Evolutionary conservation across 2,329 filamentous ascomycete genomes (phyloP).

Genomic region (Aspergillus sp.): DNA sequence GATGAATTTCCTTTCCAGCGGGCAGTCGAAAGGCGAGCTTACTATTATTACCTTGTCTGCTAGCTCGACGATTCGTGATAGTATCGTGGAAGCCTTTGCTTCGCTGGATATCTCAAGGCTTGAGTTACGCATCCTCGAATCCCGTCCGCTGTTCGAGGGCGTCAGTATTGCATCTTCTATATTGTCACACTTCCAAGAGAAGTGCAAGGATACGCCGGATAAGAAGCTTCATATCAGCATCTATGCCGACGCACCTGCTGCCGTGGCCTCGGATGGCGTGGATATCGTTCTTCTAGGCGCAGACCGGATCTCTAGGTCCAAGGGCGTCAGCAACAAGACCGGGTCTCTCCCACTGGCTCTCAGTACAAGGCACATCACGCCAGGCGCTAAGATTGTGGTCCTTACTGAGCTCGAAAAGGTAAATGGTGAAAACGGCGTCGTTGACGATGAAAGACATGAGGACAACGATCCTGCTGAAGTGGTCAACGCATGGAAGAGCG

Average conservation of each 20-base stretch:
- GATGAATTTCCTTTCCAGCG: conserved; percentile 11
- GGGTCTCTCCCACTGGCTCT: conserved; percentile 62
- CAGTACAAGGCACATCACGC: conserved; percentile 52
- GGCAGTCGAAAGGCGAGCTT: conserved; percentile 28
- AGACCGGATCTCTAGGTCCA: conserved; percentile 59
- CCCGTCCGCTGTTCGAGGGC: conserved; percentile 66
- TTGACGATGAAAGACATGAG: conserved; percentile 50
- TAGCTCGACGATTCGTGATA: conserved; percentile 60
- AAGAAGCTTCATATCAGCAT: conserved; percentile 46
- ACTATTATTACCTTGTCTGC: conserved; percentile 61
- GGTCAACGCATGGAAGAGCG: conserved; percentile 44
- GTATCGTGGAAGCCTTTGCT: conserved; percentile 46
- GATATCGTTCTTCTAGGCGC: conserved; percentile 64
- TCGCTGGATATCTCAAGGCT: conserved; percentile 38
- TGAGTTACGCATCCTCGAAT: conserved; percentile 64
- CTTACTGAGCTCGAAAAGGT: conserved; percentile 64
- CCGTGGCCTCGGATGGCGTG: conserved; percentile 51
- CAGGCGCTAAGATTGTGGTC: conserved; percentile 52
- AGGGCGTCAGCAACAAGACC: conserved; percentile 66
- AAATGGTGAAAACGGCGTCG: conserved; percentile 47
- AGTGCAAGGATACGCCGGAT: conserved; percentile 17
- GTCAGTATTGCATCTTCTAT: conserved; percentile 53
- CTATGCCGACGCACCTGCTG: conserved; percentile 61
- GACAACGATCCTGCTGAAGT: conserved; percentile 57
- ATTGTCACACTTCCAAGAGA: conserved; percentile 23